These are phyloP conservation scores for Xylaria flabelliformis DNA, from an alignment of 495 filamentous ascomycete species.

Conservation along the genomic window DNA sequence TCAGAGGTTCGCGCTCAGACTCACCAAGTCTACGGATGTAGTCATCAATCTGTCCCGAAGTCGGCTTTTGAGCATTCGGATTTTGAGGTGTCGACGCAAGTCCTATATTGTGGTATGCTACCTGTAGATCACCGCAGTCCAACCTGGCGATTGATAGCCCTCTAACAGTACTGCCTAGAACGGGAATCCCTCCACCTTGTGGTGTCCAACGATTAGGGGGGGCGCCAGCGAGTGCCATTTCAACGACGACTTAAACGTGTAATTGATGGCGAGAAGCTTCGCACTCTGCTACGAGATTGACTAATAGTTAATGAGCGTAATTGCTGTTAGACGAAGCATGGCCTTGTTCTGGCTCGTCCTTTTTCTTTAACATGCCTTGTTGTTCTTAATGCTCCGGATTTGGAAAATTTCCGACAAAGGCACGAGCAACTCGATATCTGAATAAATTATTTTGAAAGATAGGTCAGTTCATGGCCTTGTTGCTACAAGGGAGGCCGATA, in stretches of 20 bases:
- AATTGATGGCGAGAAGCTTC: neutral
- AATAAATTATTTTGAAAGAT: no score
- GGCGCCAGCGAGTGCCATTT: neutral
- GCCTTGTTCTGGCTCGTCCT: neutral
- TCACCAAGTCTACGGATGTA: conserved; percentile 6
- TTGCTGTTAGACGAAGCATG: neutral
- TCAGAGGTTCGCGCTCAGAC: neutral
- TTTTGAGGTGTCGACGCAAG: neutral
- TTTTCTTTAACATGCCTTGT: neutral
- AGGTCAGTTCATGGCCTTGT: no score
- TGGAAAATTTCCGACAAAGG: neutral
- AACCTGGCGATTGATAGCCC: neutral
- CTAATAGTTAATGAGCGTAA: neutral
- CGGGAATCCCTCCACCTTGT: neutral
- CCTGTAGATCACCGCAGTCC: neutral
- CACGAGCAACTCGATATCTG: neutral
- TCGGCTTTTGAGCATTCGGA: neutral
- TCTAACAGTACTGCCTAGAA: neutral
- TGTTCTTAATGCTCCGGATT: neutral
- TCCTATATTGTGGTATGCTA: conserved; percentile 2
- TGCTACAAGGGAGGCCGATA: neutral
- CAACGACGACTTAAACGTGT: neutral
- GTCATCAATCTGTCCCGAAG: neutral
- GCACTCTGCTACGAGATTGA: neutral
- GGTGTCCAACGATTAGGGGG: neutral